Percentiles rank a stretch among this genome's conserved stretches.
Evolutionary conservation across 306 rosid genomes (phyloP).

Genomic region (Glycyrrhiza uralensis): DNA sequence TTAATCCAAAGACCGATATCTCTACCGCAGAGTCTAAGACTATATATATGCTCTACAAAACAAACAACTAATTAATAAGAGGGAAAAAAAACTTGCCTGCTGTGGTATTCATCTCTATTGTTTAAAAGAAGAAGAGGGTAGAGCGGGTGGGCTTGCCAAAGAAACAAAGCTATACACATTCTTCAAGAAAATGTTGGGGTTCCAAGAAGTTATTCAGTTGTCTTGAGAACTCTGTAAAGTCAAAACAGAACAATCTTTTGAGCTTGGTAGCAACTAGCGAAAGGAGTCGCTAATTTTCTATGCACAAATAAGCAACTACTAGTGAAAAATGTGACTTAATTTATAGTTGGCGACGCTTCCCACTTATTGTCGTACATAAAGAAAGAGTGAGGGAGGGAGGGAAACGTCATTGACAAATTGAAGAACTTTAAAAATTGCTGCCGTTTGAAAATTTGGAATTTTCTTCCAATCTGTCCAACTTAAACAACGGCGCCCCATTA

Average conservation of each 20-base stretch:
- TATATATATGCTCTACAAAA: not conserved
- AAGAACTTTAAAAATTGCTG: not conserved
- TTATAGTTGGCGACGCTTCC: not conserved
- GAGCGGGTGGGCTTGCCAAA: constrained; percentile 66
- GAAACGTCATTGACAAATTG: not conserved
- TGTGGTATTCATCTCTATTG: constrained; percentile 60
- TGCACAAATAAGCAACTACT: not conserved
- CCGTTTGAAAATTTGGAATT: not conserved
- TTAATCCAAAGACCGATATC: too few species aligned
- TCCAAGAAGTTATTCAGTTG: not conserved
- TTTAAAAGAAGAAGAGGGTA: constrained; percentile 58
- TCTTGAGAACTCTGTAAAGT: not conserved
- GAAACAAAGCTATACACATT: constrained; percentile 69
- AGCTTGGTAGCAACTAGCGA: too few species aligned
- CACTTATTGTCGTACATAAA: not conserved
- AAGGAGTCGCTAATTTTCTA: not conserved
- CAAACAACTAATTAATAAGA: not conserved
- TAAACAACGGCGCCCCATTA: not conserved
- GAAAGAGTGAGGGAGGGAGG: not conserved
- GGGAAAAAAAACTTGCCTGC: constrained; percentile 32
- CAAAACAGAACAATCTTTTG: not conserved
- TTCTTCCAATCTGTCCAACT: not conserved
- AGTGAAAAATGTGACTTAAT: not conserved
- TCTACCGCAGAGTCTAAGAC: too few species aligned
- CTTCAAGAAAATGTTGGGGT: not conserved